Evolutionary conservation across 1,284 basidiomycete species (phyloP), one percentile per base, ranked within the genome.

Genomic region (Ceratobasidium sp.): DNA sequence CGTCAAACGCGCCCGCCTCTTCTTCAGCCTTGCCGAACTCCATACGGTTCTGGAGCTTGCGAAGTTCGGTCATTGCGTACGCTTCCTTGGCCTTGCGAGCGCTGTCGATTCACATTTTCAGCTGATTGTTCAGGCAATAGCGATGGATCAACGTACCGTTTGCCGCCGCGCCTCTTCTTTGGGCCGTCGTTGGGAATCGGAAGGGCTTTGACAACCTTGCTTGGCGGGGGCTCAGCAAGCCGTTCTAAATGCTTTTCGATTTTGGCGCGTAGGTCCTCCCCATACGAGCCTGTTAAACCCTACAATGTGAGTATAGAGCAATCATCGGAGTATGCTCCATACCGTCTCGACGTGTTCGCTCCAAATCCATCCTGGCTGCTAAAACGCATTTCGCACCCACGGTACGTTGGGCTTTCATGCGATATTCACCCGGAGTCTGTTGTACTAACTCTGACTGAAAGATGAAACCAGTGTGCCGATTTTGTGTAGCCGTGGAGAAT

Each of bases 71-170:
- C 82, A 96, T 93, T 2, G 96, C 96, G 78, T 97, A 96, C 4
- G 93, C 93, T 82, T 99, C 97, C 80, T 99, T 99, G 26, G 95
- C 92, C 80, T 97, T 97, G 58, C 97, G 89, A 1, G 97, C 97
- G 10, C 95, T 96, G 76, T 2, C n/a, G n/a, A n/a, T n/a, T n/a
- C n/a, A n/a, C n/a, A n/a, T n/a, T n/a, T n/a, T n/a, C n/a, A n/a
- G n/a, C n/a, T n/a, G n/a, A n/a, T n/a, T n/a, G n/a, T n/a, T n/a
- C n/a, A 32, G 9, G 73, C 34, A 26, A 61, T 39, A 34, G 46
- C 23, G 26, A n/a, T n/a, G 45, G 8, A 16, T 76, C 46, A 76
- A 78, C 87, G 70, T 71, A 93, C 93, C 94, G 88, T 82, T 94
- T 94, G 6, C 97, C 97, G 76, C 97, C 97, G 71, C 97, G 87